Base-by-base conservation (phyloP, 345 rosid species). In the Aquilaria yunnanensis region DNA sequence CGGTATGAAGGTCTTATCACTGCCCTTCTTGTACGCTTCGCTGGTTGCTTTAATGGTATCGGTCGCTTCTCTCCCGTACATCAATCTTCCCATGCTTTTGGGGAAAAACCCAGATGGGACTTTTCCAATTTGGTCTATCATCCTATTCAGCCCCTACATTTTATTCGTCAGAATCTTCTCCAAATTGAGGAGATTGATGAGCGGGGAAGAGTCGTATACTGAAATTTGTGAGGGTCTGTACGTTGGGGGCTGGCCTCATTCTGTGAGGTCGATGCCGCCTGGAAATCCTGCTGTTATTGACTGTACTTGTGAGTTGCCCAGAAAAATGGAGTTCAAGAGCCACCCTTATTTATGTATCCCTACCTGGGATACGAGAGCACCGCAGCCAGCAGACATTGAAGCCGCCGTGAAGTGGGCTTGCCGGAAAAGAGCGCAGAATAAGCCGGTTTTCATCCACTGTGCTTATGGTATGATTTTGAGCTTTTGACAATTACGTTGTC, bases 311-410 rank as follows among this genome's bases (percentile, higher is more conserved):
- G 95, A 87, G 70, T 65, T 87, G 46, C 95, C 95, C 0, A 79
- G 84, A 57, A 32, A 41, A 43, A 9, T 50, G 33, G 84, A 80
- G 67, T 71, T 88, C 14, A 66, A 69, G 12, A 72, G 75, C 31
- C 72, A 73, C 41, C 52, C 84, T 3, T 87, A 87, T 68, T 70
- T 87, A 5, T 85, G 95, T 51, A 58, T 87, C 32, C 87, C 95
- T 7, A 85, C 95, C 66, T 87, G 95, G 95, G 90, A 87, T 56
- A 87, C 90, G 2, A 77, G 90, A 71, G 59, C 95, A 1, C 95
- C 95, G 62, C 75, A 62, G 57, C 87, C 90, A 0, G 82, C 68
- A 47, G 81, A 85, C 68, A 87, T 87, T 30, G 95, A 87, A 62
- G 74, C 85, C 0, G 95, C 90, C 31, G 90, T 87, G 55, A 83